Evolutionary conservation across 805 yeast genomes (phyloP).

Genomic region (Wickerhamiella parazyma): DNA sequence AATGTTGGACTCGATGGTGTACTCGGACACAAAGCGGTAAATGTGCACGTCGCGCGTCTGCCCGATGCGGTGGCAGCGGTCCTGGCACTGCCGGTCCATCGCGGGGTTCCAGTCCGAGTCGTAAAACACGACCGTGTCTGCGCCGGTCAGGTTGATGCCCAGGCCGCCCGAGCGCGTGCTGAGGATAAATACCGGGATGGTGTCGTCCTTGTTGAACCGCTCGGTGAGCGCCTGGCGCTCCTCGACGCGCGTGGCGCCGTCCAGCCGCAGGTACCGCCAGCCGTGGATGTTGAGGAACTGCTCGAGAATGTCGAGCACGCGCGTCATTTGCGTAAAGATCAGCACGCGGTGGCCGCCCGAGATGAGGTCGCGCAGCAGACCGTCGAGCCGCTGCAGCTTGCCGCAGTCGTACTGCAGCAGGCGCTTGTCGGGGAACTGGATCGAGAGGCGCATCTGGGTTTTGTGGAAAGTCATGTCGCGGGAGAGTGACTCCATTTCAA

Average conservation of each 20-base stretch:
- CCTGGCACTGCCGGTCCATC: slow-evolving; percentile 98
- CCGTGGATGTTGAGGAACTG: slow-evolving; percentile 91
- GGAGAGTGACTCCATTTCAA: no score
- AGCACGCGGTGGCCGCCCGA: slow-evolving; percentile 86
- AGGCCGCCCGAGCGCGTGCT: slow-evolving; percentile 97
- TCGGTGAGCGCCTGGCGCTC: slow-evolving; percentile 93
- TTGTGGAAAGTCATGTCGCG: slow-evolving; percentile 54
- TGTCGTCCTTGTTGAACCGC: slow-evolving; percentile 72
- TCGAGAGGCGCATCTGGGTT: slow-evolving; percentile 71
- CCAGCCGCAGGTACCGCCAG: slow-evolving; percentile 83
- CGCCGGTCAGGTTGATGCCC: slow-evolving; percentile 95
- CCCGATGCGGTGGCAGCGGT: slow-evolving; percentile 97
- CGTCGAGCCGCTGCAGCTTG: slow-evolving; percentile 74
- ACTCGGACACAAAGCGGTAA: slow-evolving; percentile 89
- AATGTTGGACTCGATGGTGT: slow-evolving; percentile 90
- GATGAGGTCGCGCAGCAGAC: slow-evolving; percentile 58
- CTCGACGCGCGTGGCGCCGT: slow-evolving; percentile 95
- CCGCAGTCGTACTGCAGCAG: slow-evolving; percentile 93
- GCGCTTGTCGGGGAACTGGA: slow-evolving; percentile 93
- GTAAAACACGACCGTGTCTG: slow-evolving; percentile 95
- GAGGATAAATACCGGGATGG: slow-evolving; percentile 78
- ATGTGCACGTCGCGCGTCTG: slow-evolving; percentile 97
- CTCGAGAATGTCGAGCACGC: slow-evolving; percentile 84
- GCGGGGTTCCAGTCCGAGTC: slow-evolving; percentile 99
- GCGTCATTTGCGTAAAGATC: slow-evolving; percentile 96